Evolutionary conservation across 108 stramenopile genomes (phyloP), one percentile per base, ranked within the genome.

Genomic region (Craspedostauros australis): DNA sequence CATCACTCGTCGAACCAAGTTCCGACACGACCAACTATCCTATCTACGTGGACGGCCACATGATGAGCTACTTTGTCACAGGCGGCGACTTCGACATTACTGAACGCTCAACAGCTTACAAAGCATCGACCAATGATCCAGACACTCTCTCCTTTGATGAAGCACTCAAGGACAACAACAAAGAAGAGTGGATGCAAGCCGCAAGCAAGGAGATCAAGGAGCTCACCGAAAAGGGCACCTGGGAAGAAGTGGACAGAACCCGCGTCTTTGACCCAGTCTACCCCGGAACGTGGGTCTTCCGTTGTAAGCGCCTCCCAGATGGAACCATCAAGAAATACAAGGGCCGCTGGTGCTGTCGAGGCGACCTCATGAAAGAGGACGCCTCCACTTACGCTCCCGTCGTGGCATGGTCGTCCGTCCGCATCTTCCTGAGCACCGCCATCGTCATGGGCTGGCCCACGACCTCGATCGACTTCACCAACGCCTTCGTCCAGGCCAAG

Each of bases 381-480:
- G 45, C 32, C 23, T 54, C 60, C 19, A 81, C 68, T 8, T 81
- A 41, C 46, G 50, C 80, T n/a, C 75, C 80, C 0, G 80, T 81
- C 0, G 65, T 81, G 0, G 43, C 51, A 3, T 74, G 72, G 70
- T 56, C 45, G 29, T 72, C 70, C 0, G 47, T 72, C 46, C 46
- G 72, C 5, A 6, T 62, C 0, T 22, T 70, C 0, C 20, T 73
- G 37, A 50, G 41, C 4, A 5, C 66, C 5, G 27, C 68, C 34
- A 11, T 56, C 1, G 54, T 41, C 0, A 32, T 64, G 20, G 23
- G 23, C 19, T 46, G 14, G 22, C 21, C 27, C 15, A 54, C 53
- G 12, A 30, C 21, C 8, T 20, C 26, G 4, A 39, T 39, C 9
- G 33, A 33, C 5, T 68, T 32, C 27, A 58, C 34, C 22, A 57